Evolutionary conservation across 176 grass and related monocot genomes (phyloP), one percentile per base, ranked within the genome.

Genomic region (Aechmea fasciata): DNA sequence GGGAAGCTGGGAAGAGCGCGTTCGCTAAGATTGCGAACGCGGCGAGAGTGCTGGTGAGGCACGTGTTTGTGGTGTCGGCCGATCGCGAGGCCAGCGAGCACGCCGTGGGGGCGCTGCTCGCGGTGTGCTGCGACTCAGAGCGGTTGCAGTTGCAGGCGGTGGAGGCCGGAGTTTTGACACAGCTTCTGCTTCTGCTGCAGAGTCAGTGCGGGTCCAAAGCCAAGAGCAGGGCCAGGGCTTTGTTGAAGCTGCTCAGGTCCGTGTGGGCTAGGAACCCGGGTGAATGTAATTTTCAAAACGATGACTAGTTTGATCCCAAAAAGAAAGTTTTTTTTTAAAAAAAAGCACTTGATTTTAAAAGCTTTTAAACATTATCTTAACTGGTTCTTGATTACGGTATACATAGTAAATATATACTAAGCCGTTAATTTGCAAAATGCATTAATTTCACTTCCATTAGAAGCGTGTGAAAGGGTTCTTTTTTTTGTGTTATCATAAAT

Each of bases 171-270:
- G 57, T 93, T 25, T 79, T 99, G 69, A 83, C 76, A 49, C 89
- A 90, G 75, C 18, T 82, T 52, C 78, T 93, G 69, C 71, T 93
- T 72, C 89, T 99, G 55, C 87, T 97, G 24, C 93, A 99, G 85
- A 93, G 89, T 77, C 94, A 92, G 68, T 85, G 94, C 78, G 75
- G 84, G 61, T 48, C 77, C 74, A 85, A 63, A 80, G 82, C 79
- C 3, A 92, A 87, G 77, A 61, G 57, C 57, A 87, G 83, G 79
- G 89, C 84, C 14, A 87, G 86, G 50, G 72, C 77, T 17, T 80
- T 97, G 83, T 89, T 97, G 50, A 85, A 90, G 73, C 75, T 97
- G 41, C 57, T 97, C 59, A 90, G 73, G 49, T 79, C 81, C 65
- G 77, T 70, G 78, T 97, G 83, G 64, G 29, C n/a, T 10, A 49